Conservation (phyloP, 768 basidiomycete species). For the Lactarius vividus region DNA sequence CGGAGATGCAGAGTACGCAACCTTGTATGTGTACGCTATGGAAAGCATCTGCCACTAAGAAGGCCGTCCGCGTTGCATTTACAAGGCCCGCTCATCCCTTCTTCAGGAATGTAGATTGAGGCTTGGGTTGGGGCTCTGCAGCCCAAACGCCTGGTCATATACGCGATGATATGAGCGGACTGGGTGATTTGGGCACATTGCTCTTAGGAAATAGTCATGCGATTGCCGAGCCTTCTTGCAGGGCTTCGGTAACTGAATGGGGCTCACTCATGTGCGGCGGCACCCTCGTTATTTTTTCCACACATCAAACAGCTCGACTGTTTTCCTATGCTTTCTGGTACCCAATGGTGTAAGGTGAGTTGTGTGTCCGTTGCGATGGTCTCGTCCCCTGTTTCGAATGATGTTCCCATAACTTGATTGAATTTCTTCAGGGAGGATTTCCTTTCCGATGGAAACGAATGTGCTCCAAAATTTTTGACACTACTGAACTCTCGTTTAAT, state of each 20-base stretch:
- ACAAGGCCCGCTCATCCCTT: slow-evolving; percentile 31
- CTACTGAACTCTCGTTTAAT: slow-evolving; percentile 32
- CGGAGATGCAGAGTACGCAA: slow-evolving; percentile 77
- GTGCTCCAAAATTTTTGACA: slow-evolving; percentile 76
- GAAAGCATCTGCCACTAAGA: slow-evolving; percentile 77
- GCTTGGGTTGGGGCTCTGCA: slow-evolving; percentile 30
- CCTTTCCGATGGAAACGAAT: slow-evolving; percentile 43
- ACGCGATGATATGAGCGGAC: slow-evolving; percentile 78
- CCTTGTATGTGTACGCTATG: slow-evolving; percentile 41
- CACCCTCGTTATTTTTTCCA: slow-evolving; percentile 57
- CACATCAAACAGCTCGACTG: slow-evolving; percentile 27
- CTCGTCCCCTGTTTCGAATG: slow-evolving; percentile 39
- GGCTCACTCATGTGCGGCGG: slow-evolving; percentile 85
- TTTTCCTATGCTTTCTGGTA: slow-evolving; percentile 38
- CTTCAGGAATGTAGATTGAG: slow-evolving; percentile 22
- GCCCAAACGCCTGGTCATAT: slow-evolving; percentile 44
- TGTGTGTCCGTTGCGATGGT: slow-evolving; percentile 7
- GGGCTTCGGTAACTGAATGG: slow-evolving; percentile 74
- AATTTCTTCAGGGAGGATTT: slow-evolving; percentile 95
- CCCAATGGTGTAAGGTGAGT: slow-evolving; percentile 13
- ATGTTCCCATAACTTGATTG: slow-evolving; percentile 57
- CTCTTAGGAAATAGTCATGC: slow-evolving; percentile 89
- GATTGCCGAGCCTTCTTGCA: slow-evolving; percentile 51
- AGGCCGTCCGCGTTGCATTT: slow-evolving; percentile 49
- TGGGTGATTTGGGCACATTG: slow-evolving; percentile 51